Evolutionary conservation across 225 moss, liverwort and hornwort species (phyloP), one percentile per base, ranked within the genome.

Genomic region (Bryoerythrophyllum caledonicum): DNA sequence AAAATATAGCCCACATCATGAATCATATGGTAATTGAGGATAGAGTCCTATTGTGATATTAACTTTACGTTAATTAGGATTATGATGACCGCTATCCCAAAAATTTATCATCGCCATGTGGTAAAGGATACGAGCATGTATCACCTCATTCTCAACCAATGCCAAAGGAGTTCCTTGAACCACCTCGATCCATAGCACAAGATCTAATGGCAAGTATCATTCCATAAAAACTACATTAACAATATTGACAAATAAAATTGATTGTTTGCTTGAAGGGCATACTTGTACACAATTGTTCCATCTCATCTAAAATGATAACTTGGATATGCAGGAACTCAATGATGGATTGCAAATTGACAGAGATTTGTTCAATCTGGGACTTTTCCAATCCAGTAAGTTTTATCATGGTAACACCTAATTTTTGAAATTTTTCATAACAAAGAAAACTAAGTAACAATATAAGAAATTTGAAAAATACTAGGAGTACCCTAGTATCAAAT

Each of bases 131-230:
- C 70, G 85, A 85, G 54, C 84, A 80, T 77, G 91, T 83, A 34
- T 80, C 91, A 71, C 91, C 91, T 67, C 80, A 57, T 57, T 86
- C 81, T 41, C 83, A 83, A 68, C 84, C 82, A 67, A 79, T 88
- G 74, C 83, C 86, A 28, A 75, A 76, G 41, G 90, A 92, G 69
- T 81, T 83, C 84, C 85, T 88, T 49, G 75, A 74, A 84, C 85
- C 90, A 69, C 84, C 88, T 82, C 75, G 76, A 77, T 86, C 79
- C 67, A 54, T 80, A 68, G 90, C 90, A 70, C 83, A 84, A 73
- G 94, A 97, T 76, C 74, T 97, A 46, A 84, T 97, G 92, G 97
- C 91, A 91, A 79, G 84, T 84, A 51, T 70, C 40, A 41, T 63
- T 38, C 10, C 19, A 24, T 20, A 23, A 55, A 17, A 77, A 73